phyloP scores from a whole-genome alignment of 495 filamentous ascomycete genomes.

The Aeminium ludgeri region DNA sequence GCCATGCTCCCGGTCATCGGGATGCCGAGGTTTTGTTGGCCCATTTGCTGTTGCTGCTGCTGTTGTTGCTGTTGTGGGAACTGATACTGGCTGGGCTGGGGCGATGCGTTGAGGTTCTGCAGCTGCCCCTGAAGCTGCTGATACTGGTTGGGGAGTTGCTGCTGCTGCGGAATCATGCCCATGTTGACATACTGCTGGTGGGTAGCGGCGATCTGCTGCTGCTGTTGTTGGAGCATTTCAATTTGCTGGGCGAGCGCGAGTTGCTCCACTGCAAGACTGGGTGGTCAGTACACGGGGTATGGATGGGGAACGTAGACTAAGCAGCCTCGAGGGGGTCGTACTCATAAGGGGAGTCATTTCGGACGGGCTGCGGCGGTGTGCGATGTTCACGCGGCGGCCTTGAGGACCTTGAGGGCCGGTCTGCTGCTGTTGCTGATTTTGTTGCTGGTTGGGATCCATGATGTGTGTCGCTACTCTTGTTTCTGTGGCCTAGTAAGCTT shows the following conservation, averaged over 20 bases:
- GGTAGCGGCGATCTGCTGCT: constrained; percentile 90
- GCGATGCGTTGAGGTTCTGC: constrained; percentile 65
- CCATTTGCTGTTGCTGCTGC: constrained; percentile 44
- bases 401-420: constrained; percentile 38
- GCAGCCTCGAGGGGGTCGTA: constrained; percentile 36
- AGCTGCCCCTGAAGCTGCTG: constrained; percentile 51
- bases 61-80: constrained; percentile 59
- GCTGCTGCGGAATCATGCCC: constrained; percentile 75
- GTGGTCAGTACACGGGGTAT: constrained; percentile 1
- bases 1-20: constrained; percentile 49
- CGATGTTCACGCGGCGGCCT: constrained; percentile 89
- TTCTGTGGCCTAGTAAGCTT: background rate
- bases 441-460: constrained; percentile 3
- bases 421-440: background rate
- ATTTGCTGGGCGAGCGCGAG: constrained; percentile 97
- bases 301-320: background rate
- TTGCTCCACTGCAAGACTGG: constrained; percentile 56
- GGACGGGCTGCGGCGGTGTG: constrained; percentile 90
- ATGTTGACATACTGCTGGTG: constrained; percentile 97
- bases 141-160: constrained; percentile 53
- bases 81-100: constrained; percentile 70
- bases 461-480: background rate
- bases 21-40: constrained; percentile 48
- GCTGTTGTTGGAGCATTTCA: constrained; percentile 91
- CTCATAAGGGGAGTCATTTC: constrained; percentile 97